Base-by-base conservation (phyloP, 805 yeast species). In the Candida ovalis region DNA sequence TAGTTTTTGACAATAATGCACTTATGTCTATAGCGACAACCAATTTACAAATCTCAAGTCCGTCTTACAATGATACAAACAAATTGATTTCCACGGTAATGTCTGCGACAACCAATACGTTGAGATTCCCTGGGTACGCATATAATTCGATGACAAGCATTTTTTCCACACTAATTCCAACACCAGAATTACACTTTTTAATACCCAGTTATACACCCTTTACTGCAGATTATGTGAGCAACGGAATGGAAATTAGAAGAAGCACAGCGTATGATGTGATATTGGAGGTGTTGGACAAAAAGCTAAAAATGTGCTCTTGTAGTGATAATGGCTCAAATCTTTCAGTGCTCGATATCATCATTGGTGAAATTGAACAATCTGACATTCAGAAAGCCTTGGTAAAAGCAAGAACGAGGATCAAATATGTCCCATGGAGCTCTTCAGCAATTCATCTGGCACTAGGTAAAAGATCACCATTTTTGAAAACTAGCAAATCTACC, bases 1-100 rank as follows among this genome's bases (percentile, higher is more conserved):
- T 89, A n/a, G 94, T 92, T 4, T 85, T 91, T 60, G 98, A 94
- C 63, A 94, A 94, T 66, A 88, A 86, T 52, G 91, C 97, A 0
- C 68, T 94, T 44, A 74, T 83, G 57, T 72, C 83, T 19, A 78
- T 90, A 39, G 91, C 96, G 2, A 77, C 84, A 15, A 75, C 73
- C 39, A 77, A 80, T 30, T 72, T 84, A 40, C 76, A 78, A 47
- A 77, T 73, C 36, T 73, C 73, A 27, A 73, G 80, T 42, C 85
- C 87, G 8, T 82, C 91, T 2, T 86, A 84, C 59, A 80, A 77
- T 43, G 91, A 90, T 48, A 81, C 92, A 2, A 94, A 94, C 68
- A 88, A 86, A 61, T 72, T 94, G 38, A 89, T 94, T 2, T 80
- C 97, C 0, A 82, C 90, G 8, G 89, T 88, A 9, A 79, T 90